phyloP scores from a whole-genome alignment of 148 eudicot species.

The Bassia scoparia region DNA sequence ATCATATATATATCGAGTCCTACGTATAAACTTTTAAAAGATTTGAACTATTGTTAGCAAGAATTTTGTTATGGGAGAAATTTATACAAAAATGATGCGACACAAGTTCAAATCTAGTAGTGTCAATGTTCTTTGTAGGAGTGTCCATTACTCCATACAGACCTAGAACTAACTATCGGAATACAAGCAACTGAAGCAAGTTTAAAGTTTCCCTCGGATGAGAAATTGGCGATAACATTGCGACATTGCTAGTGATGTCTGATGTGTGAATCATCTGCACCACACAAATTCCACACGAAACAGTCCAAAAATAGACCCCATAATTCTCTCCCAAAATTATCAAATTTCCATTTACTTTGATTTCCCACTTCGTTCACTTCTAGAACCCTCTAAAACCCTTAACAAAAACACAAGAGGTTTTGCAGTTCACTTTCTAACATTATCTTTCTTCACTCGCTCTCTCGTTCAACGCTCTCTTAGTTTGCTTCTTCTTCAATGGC shows the following conservation, averaged over 20 bases:
- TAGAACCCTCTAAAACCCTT: constrained; percentile 33
- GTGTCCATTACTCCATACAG: no score
- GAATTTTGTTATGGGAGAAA: no score
- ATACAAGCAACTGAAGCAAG: no score
- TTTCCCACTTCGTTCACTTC: neutral
- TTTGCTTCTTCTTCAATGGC: constrained; percentile 22
- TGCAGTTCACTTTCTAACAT: neutral
- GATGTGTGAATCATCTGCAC: constrained; percentile 9
- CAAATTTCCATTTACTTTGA: neutral
- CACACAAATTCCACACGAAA: constrained; percentile 19
- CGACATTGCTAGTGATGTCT: neutral
- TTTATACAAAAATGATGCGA: no score
- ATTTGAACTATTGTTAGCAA: no score
- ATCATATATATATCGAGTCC: no score
- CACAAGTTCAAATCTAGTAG: no score
- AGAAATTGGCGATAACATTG: neutral
- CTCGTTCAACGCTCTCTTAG: neutral
- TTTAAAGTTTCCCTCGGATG: no score
- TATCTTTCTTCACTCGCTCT: neutral
- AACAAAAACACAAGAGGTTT: neutral
- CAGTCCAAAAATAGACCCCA: neutral
- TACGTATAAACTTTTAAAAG: no score
- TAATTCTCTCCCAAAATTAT: no score
- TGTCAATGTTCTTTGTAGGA: no score
- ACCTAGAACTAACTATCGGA: no score